Base-by-base conservation (phyloP, 805 yeast genomes). In the Spathaspora gorwiae region DNA sequence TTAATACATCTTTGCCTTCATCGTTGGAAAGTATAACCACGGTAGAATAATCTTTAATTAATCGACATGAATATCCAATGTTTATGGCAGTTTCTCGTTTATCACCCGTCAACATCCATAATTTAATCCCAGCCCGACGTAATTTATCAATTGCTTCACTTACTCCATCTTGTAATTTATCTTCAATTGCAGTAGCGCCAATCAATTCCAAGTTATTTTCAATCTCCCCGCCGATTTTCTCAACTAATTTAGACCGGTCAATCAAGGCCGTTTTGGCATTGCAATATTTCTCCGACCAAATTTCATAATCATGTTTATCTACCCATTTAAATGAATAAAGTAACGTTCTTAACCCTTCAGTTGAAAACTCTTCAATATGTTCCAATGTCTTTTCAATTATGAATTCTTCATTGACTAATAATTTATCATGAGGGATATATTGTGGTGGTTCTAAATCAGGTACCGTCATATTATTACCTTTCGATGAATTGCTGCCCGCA, bases 71-170 rank as follows among this genome's bases (percentile, higher is more conserved):
- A 57, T 90, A 87, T 0, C 98, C 99, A 64, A 94, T 92, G 59
- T 90, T 94, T 49, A 94, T 90, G 1, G 99, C 99, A 0, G 99
- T 94, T 64, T 94, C 99, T 47, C 97, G 74, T 60, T 95, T 95
- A 62, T 94, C 99, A 38, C 99, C 99, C 0, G 99, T 94, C 40
- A 94, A 71, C 97, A 94, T 94, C 99, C 99, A 94, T 73, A 94
- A 67, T 57, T 84, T 88, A 46, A 94, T 89, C 2, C 96, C 96
- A 0, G 99, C 98, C 51, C 95, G 75, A 54, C 96, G 79, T 41
- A 94, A 74, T 57, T 89, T 90, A 47, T 89, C 97, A 51, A 94
- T 90, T 0, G 98, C 80, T 44, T 90, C 96, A 19, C 97, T 85
- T 6, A 94, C 99, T n/a, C 99, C 99, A 24, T 83, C 85, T 66